Evolutionary conservation across 768 basidiomycete species (phyloP), one percentile per base, ranked within the genome.

Genomic region (Tephrocybe sp.): DNA sequence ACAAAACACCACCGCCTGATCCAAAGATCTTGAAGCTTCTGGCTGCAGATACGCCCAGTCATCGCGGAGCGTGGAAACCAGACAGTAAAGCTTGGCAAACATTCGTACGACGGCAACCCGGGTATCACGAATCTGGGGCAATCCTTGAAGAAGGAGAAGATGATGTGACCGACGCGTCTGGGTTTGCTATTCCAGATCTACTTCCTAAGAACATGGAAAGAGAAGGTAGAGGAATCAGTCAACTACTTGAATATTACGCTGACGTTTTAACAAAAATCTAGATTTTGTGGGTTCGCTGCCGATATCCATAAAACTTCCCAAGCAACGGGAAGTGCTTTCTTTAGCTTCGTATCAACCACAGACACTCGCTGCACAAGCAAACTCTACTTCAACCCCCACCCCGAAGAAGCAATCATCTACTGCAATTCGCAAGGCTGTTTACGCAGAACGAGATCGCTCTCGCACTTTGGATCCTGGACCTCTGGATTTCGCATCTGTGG

Each of bases 1-100:
- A 27, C 23, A 40, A 27, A n/a, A 49, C 42, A 11, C 43, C 27
- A 3, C 40, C 57, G 29, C 58, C 73, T 45, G 80, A 83, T 56
- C 72, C 69, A 25, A 79, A 80, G 56, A 70, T 88, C 27, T 50
- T 80, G 56, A 77, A 74, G 54, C 71, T 88, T 27, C 79, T 88
- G n/a, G 84, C 84, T 8, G 85, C 84, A 22, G 72, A 79, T 65
- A 79, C 72, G 24, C 83, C 86, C 1, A 88, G 84, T 54, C 87
- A 89, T 61, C 75, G 84, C 45, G 79, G 74, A n/a, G 79, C 79
- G 11, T 88, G 86, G 86, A 79, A 71, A 58, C 75, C 76, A 52
- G 75, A 78, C 58, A 77, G 83, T 57, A 77, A 71, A 52, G 80
- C 83, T 11, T 88, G 85, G 86, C 74, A 77, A 49, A 62, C 76